Evolutionary conservation across 345 rosid genomes (phyloP).

Genomic region (Psidium guajava): DNA sequence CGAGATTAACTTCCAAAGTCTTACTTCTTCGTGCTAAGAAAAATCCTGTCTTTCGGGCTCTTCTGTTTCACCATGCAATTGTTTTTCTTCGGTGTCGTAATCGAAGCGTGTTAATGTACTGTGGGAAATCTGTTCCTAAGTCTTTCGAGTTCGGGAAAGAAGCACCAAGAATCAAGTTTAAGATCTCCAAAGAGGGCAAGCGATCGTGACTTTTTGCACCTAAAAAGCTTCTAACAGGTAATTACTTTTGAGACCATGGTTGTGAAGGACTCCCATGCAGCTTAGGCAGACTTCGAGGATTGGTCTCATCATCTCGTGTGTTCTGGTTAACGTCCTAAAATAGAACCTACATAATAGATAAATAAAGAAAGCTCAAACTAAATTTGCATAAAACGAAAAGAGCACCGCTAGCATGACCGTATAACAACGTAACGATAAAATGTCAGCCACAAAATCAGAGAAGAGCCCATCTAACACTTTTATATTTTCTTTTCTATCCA

Average conservation of each 20-base stretch:
- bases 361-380: too few species aligned
- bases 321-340: not conserved
- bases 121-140: not conserved
- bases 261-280: not conserved
- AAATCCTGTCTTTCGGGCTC: not conserved
- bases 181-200: not conserved
- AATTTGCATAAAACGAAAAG: too few species aligned
- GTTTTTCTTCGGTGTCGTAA: not conserved
- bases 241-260: not conserved
- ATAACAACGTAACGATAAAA: too few species aligned
- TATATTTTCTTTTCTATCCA: too few species aligned
- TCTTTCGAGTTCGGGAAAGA: not conserved
- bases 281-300: not conserved
- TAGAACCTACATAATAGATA: too few species aligned
- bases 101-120: not conserved
- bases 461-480: too few species aligned
- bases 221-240: not conserved
- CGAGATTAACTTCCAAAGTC: not conserved
- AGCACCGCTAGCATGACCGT: too few species aligned
- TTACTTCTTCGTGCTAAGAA: not conserved
- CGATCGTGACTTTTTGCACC: not conserved
- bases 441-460: too few species aligned
- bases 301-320: not conserved
- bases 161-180: not conserved
- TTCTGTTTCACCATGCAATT: not conserved